phyloP scores from a whole-genome alignment of 768 basidiomycete genomes.

The Russula griseocarnosa region DNA sequence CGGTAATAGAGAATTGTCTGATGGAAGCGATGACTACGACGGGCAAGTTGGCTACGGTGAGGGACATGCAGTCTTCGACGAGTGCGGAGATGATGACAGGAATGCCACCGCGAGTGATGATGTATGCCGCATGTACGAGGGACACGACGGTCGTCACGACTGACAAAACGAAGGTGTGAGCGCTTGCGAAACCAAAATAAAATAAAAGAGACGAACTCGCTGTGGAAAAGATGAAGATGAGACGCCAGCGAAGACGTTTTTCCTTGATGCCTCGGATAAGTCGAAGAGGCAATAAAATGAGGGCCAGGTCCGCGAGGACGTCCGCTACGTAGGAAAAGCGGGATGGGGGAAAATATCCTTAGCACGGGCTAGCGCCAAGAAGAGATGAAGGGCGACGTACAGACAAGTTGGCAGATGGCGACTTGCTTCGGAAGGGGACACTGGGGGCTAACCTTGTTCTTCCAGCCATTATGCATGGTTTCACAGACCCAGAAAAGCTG shows the following conservation, averaged over 20 bases:
- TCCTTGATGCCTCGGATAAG: constrained; percentile 44
- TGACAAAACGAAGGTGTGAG: neutral
- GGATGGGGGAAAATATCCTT: no score
- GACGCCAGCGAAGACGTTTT: constrained; percentile 38
- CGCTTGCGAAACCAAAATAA: neutral
- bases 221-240: constrained; percentile 52
- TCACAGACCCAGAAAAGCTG: constrained; percentile 48
- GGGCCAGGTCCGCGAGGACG: constrained; percentile 43
- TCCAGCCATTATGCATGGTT: constrained; percentile 39
- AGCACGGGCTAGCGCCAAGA: neutral
- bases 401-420: constrained; percentile 49
- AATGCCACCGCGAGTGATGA: constrained; percentile 31
- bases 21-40: constrained; percentile 26
- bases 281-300: constrained; percentile 45
- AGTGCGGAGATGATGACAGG: constrained; percentile 35
- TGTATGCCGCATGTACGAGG: constrained; percentile 33
- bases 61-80: constrained; percentile 32
- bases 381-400: constrained; percentile 36
- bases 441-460: constrained; percentile 35
- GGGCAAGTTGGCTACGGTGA: constrained; percentile 22
- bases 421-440: constrained; percentile 46
- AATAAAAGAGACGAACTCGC: constrained; percentile 37
- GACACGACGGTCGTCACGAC: constrained; percentile 34
- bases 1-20: neutral
- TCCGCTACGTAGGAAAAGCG: constrained; percentile 39